Evolutionary conservation across 257 asterid species (phyloP).

Genomic region (Solanum bulbocastanum): DNA sequence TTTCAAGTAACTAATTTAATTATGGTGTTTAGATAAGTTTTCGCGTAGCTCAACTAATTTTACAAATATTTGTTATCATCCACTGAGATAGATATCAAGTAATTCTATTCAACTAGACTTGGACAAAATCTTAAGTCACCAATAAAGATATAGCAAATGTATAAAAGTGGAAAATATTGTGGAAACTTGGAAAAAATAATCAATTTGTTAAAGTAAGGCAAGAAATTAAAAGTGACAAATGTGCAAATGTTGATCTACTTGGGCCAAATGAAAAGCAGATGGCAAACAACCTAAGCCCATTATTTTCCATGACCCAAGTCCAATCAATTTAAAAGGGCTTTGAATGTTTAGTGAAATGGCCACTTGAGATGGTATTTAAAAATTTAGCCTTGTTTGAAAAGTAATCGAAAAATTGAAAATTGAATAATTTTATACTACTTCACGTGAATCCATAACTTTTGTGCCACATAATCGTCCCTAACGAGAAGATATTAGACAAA

Average conservation of each 20-base stretch:
- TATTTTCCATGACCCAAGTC: background rate
- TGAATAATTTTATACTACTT: background rate
- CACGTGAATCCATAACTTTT: background rate
- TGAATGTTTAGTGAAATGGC: background rate
- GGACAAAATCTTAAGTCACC: no score
- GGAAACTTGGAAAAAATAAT: background rate
- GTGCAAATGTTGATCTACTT: background rate
- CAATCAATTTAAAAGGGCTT: background rate
- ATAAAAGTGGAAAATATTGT: background rate
- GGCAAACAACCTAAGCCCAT: background rate
- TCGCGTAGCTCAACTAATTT: background rate
- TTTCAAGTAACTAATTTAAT: background rate
- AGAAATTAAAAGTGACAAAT: background rate
- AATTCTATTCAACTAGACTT: background rate
- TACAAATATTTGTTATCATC: background rate
- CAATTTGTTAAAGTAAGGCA: background rate
- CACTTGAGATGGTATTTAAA: background rate
- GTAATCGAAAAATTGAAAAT: background rate
- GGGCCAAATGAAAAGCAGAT: background rate
- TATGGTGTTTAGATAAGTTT: background rate
- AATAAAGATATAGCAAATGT: background rate
- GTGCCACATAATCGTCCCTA: background rate
- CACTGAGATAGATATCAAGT: no score
- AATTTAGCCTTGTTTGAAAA: background rate
- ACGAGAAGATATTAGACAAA: background rate